Evolutionary conservation across 1,139 yeast species (phyloP).

Genomic region (Candida neerlandica): DNA sequence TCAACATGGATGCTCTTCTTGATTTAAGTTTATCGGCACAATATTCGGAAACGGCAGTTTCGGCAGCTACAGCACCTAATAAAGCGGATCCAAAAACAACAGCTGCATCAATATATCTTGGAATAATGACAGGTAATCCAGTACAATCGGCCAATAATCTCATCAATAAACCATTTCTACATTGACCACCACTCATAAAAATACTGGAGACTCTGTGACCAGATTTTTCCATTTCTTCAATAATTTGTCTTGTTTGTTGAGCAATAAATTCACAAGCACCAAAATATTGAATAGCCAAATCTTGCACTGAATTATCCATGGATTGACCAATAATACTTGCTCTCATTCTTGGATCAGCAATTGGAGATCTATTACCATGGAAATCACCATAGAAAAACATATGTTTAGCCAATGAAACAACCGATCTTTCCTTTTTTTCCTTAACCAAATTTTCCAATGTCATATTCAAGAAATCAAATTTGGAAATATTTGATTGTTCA

Average conservation of each 20-base stretch:
- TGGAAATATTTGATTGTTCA: slow-evolving; percentile 65
- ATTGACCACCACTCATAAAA: slow-evolving; percentile 95
- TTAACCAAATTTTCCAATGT: slow-evolving; percentile 68
- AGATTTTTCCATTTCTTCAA: slow-evolving; percentile 75
- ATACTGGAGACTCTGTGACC: slow-evolving; percentile 80
- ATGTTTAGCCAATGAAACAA: slow-evolving; percentile 80
- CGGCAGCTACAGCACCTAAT: slow-evolving; percentile 92
- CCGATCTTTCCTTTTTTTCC: slow-evolving; percentile 61
- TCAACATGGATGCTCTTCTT: slow-evolving; percentile 41
- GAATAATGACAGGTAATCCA: slow-evolving; percentile 88
- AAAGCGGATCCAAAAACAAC: slow-evolving; percentile 95
- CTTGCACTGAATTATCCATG: slow-evolving; percentile 85
- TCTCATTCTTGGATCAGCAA: slow-evolving; percentile 91
- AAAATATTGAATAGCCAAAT: slow-evolving; percentile 80
- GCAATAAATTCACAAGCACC: slow-evolving; percentile 98
- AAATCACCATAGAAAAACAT: slow-evolving; percentile 93
- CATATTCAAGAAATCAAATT: slow-evolving; percentile 81
- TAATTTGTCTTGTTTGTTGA: slow-evolving; percentile 94
- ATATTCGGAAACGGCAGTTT: slow-evolving; percentile 50
- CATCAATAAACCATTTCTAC: slow-evolving; percentile 87
- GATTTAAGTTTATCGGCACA: slow-evolving; percentile 36
- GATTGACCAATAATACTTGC: slow-evolving; percentile 93
- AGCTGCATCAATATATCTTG: slow-evolving; percentile 93
- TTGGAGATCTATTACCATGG: slow-evolving; percentile 95
- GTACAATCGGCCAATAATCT: slow-evolving; percentile 91